Conservation (phyloP, 2,329 filamentous ascomycete genomes). For the Cytospora schulzeri region DNA sequence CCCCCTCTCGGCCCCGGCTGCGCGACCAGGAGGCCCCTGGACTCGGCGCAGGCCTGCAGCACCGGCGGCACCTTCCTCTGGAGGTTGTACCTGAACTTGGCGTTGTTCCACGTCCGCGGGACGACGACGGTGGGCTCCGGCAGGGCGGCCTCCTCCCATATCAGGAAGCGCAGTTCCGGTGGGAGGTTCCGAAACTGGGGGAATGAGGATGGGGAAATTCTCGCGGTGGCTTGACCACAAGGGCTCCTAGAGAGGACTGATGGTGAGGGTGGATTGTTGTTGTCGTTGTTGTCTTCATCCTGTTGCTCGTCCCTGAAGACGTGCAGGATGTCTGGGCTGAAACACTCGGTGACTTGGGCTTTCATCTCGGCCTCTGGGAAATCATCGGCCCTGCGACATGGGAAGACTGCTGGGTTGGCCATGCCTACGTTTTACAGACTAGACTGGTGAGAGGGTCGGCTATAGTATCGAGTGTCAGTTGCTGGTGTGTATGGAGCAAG, state of each 20-base stretch:
- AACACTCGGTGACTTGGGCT: background rate
- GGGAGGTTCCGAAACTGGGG: conserved; percentile 21
- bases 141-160: conserved; percentile 28
- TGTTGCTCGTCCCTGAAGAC: conserved; percentile 19
- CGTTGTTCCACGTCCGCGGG: conserved; percentile 26
- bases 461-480: background rate
- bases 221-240: background rate
- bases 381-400: background rate
- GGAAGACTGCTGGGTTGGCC: background rate
- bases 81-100: conserved; percentile 23
- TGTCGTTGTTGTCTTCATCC: background rate
- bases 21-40: conserved; percentile 22
- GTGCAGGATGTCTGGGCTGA: conserved; percentile 24
- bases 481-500: background rate
- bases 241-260: background rate
- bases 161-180: conserved; percentile 17
- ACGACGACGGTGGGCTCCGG: conserved; percentile 20
- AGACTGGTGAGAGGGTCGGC: background rate
- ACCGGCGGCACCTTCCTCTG: conserved; percentile 21
- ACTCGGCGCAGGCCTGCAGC: conserved; percentile 28
- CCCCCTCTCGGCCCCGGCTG: background rate
- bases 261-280: background rate
- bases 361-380: conserved; percentile 5
- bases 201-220: background rate
- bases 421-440: background rate